Conservation (phyloP, 768 basidiomycete species). For the Hortiboletus flavorubellus region DNA sequence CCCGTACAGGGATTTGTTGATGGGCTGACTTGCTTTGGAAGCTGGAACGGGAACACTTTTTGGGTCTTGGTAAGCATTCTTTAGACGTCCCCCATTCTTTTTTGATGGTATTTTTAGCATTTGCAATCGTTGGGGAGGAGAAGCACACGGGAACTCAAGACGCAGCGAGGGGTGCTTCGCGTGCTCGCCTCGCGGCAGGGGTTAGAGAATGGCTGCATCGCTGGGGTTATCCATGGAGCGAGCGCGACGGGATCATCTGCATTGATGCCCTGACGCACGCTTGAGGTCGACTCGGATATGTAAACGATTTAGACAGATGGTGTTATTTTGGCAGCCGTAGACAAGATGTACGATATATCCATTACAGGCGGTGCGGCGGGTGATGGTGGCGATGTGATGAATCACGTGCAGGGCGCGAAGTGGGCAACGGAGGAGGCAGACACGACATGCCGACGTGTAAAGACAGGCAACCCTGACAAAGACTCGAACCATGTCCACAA, state of each 20-base stretch:
- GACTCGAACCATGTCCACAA: constrained; percentile 28
- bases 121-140: constrained; percentile 90
- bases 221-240: constrained; percentile 96
- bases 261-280: constrained; percentile 81
- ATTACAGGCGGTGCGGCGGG: not conserved
- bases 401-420: constrained; percentile 13
- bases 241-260: constrained; percentile 86
- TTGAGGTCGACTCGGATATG: constrained; percentile 14
- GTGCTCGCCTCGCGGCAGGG: constrained; percentile 77
- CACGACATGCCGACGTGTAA: constrained; percentile 4
- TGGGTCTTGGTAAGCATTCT: constrained; percentile 67
- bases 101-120: constrained; percentile 48
- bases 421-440: not conserved
- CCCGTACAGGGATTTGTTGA: not conserved
- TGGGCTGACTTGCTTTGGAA: constrained; percentile 31
- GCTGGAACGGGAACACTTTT: constrained; percentile 86
- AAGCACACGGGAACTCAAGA: constrained; percentile 96
- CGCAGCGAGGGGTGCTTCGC: constrained; percentile 72
- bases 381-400: not conserved
- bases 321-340: not conserved
- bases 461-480: not conserved
- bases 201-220: constrained; percentile 89
- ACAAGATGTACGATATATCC: constrained; percentile 11
- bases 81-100: not conserved
- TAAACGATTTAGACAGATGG: constrained; percentile 7